Conservation (phyloP, 2,329 filamentous ascomycete species). For the Ophiocordyceps australis region DNA sequence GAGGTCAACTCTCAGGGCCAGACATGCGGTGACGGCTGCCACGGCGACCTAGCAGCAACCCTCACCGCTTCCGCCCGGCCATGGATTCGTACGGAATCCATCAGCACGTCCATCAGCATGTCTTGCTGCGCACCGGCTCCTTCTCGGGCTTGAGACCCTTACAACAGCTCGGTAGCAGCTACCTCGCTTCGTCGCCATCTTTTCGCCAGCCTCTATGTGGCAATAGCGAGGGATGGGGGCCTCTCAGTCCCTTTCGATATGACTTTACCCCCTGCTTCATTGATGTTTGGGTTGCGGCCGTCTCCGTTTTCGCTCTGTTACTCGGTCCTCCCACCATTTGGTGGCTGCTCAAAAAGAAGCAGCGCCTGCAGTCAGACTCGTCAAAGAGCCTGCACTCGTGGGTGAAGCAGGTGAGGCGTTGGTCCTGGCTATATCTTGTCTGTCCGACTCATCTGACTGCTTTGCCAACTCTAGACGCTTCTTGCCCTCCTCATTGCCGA, state of each 20-base stretch:
- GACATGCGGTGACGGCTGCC: too few relatives aligned
- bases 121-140: constrained; percentile 37
- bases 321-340: constrained; percentile 62
- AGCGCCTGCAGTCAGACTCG: constrained; percentile 34
- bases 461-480: constrained; percentile 22
- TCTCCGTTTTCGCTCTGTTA: constrained; percentile 64
- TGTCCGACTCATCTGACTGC: not conserved
- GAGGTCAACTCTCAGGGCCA: too few relatives aligned
- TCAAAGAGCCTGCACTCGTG: constrained; percentile 86
- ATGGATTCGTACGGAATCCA: constrained; percentile 15
- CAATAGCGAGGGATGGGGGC: constrained; percentile 90
- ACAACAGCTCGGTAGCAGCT: constrained; percentile 34
- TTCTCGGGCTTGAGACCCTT: constrained; percentile 37
- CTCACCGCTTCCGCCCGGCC: too few relatives aligned
- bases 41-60: too few relatives aligned
- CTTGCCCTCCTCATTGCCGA: constrained; percentile 51
- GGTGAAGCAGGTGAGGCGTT: constrained; percentile 54
- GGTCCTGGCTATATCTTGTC: not conserved
- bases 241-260: constrained; percentile 68
- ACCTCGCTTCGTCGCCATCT: constrained; percentile 29
- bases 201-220: constrained; percentile 61
- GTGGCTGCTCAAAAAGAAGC: constrained; percentile 57
- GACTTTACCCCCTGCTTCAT: constrained; percentile 97
- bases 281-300: constrained; percentile 68
- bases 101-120: constrained; percentile 25